Percentiles rank a stretch among this genome's conserved stretches.
These are phyloP conservation scores for Astragalus membranaceus DNA, from an alignment of 306 rosid species.

Conservation along the genomic window DNA sequence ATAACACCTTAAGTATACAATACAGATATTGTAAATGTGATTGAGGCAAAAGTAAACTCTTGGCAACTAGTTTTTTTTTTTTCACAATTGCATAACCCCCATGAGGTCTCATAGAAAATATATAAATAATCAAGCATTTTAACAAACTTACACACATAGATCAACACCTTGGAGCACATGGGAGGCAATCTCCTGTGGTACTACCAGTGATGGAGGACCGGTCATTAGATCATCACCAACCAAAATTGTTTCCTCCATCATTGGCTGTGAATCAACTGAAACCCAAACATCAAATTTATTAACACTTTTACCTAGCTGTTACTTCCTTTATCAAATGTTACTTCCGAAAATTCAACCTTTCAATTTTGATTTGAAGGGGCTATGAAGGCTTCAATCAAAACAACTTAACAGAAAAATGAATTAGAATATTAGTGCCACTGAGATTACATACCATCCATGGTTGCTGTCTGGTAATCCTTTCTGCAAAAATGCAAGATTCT, in stretches of 20 bases:
- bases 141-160: too few relatives aligned
- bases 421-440: not conserved
- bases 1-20: not conserved
- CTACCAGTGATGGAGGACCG: constrained; percentile 89
- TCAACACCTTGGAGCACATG: constrained; percentile 90
- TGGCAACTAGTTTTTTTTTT: constrained; percentile 8
- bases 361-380: too few relatives aligned
- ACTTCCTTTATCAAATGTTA: too few relatives aligned
- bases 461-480: constrained; percentile 29
- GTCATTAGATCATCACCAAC: constrained; percentile 92
- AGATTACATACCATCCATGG: constrained; percentile 60
- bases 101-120: not conserved
- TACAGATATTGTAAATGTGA: not conserved
- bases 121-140: not conserved
- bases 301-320: too few relatives aligned
- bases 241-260: constrained; percentile 90
- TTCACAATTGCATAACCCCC: not conserved
- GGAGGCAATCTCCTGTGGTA: constrained; percentile 88
- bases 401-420: not conserved
- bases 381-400: not conserved
- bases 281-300: constrained; percentile 8
- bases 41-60: not conserved
- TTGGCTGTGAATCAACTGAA: constrained; percentile 89
- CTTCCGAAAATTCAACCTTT: too few relatives aligned
- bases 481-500: not conserved